Evolutionary conservation across 176 grass and related monocot genomes (phyloP).

Genomic region (Microstegium vimineum): DNA sequence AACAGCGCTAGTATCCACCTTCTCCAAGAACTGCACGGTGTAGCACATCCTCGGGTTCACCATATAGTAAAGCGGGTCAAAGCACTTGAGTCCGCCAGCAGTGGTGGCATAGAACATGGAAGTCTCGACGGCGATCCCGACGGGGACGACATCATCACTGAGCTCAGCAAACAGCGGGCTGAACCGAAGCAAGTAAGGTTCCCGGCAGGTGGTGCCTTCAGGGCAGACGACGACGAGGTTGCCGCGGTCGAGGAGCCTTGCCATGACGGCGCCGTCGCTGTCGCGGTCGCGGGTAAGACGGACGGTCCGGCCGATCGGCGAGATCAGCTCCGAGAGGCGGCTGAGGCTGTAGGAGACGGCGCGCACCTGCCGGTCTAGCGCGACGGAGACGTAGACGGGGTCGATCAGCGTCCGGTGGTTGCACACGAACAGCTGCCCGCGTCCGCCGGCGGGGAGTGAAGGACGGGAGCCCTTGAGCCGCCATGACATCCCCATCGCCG

Average conservation of each 20-base stretch:
- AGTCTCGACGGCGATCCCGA: constrained; percentile 45
- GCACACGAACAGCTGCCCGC: constrained; percentile 54
- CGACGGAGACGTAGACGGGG: constrained; percentile 60
- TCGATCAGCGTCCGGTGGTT: constrained; percentile 87
- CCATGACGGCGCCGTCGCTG: constrained; percentile 37
- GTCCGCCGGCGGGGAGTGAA: background rate
- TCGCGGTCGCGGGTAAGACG: constrained; percentile 39
- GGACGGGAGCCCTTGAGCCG: constrained; percentile 17
- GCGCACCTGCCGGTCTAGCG: constrained; percentile 39
- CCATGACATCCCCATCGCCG: constrained; percentile 56
- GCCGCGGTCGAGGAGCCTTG: constrained; percentile 22
- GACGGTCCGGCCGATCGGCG: constrained; percentile 50
- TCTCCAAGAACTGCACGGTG: constrained; percentile 49
- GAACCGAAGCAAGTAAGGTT: constrained; percentile 68
- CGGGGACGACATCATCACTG: constrained; percentile 48
- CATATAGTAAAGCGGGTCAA: constrained; percentile 68
- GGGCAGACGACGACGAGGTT: constrained; percentile 61
- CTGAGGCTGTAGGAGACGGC: constrained; percentile 70
- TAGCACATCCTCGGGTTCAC: constrained; percentile 52
- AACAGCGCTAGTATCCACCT: constrained; percentile 28
- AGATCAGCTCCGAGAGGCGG: constrained; percentile 48
- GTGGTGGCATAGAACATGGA: constrained; percentile 78
- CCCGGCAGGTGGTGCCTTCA: constrained; percentile 79
- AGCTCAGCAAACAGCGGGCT: constrained; percentile 73
- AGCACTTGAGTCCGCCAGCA: constrained; percentile 56